These are phyloP conservation scores for Trichaptum fuscoviolaceum DNA, from an alignment of 768 basidiomycete genomes.

Conservation along the genomic window DNA sequence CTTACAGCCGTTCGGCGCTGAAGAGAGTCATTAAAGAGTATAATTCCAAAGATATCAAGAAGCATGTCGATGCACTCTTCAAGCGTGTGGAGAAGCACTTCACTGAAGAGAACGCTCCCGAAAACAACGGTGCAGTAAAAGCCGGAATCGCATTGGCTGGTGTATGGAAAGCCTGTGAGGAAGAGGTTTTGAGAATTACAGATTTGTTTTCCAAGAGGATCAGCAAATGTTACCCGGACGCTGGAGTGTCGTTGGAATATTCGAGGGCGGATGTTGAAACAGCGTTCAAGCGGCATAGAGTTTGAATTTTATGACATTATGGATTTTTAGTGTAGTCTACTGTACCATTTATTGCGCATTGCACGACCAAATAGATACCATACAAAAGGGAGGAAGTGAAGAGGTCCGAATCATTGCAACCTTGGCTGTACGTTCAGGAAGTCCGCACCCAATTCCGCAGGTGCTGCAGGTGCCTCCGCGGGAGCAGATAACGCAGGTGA, in stretches of 20 bases:
- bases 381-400: background rate
- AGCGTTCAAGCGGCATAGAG: constrained; percentile 66
- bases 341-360: background rate
- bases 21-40: constrained; percentile 85
- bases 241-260: constrained; percentile 70
- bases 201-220: constrained; percentile 66
- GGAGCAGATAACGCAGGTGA: constrained; percentile 47
- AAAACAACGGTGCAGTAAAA: constrained; percentile 53
- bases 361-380: background rate
- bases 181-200: constrained; percentile 71
- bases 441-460: background rate
- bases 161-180: constrained; percentile 91
- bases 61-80: constrained; percentile 78
- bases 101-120: constrained; percentile 58
- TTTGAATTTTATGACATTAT: constrained; percentile 6
- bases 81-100: constrained; percentile 97
- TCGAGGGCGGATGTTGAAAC: constrained; percentile 67
- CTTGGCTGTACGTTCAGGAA: background rate
- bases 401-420: background rate
- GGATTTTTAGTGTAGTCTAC: background rate
- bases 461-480: constrained; percentile 13
- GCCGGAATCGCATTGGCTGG: constrained; percentile 66
- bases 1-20: constrained; percentile 71
- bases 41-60: constrained; percentile 83
- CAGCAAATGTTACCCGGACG: constrained; percentile 73